Evolutionary conservation across 2,329 filamentous ascomycete species (phyloP), one percentile per base, ranked within the genome.

Genomic region (Mollisiaceae sp.): DNA sequence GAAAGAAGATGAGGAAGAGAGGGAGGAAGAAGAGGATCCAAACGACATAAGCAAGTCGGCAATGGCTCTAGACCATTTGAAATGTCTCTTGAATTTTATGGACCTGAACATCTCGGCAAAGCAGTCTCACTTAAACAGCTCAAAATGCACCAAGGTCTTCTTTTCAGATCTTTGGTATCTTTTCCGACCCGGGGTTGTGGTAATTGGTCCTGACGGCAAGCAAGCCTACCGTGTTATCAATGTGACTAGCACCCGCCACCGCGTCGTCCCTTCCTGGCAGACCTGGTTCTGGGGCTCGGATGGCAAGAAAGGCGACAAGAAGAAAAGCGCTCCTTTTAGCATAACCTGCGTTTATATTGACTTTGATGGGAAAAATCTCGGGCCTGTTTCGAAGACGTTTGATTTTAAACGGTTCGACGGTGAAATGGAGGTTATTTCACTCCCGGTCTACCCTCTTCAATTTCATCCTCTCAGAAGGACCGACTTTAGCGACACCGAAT

Each of bases 311-410:
- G 8, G 8, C 8, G 43, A n/a, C 8, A 47, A 47, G 2, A 22
- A n/a, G n/a, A 3, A 18, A 9, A 3, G n/a, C 8, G n/a, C 59
- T 14, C 59, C 43, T 2, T 54, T 72, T 11, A 52, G 58, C 0
- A 41, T 73, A 0, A 18, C 65, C 32, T 73, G 72, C 60, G 69
- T 74, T 15, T 71, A 73, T 32, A 67, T 77, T 18, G 71, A 77
- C 59, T 79, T 77, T 59, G 75, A 79, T 39, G 77, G 77, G 0
- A 70, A 69, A 4, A 22, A 60, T 1, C 57, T 77, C 1, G 76
- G 76, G 0, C 76, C 76, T 0, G 73, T 77, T 0, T 12, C 2
- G 1, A 69, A 64, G 1, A 60, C 8, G 0, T 74, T 77, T n/a
- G 20, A 64, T 0, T 68, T 78, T 45, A 36, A 58, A 4, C 61